phyloP scores from a whole-genome alignment of 2,329 filamentous ascomycete species.

The Helicocarpus griseus region DNA sequence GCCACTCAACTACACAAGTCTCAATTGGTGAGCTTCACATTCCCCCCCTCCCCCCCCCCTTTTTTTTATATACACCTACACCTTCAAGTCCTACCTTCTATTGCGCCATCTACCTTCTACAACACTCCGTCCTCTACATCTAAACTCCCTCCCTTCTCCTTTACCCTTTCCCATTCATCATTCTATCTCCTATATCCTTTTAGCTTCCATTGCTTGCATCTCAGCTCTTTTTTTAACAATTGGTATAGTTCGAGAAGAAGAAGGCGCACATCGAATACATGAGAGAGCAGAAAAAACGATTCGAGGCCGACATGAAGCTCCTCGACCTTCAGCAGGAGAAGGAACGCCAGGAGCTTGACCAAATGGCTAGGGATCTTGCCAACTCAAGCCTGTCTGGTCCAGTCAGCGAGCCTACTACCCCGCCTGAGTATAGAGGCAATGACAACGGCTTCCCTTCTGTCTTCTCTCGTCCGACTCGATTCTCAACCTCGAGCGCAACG shows the following conservation, averaged over 20 bases:
- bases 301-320: constrained; percentile 86
- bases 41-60: not conserved
- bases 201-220: not conserved
- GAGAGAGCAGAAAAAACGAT: constrained; percentile 76
- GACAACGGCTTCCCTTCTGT: constrained; percentile 67
- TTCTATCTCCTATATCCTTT: too few relatives aligned
- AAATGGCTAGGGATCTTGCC: constrained; percentile 71
- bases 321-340: constrained; percentile 75
- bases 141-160: not conserved
- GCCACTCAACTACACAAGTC: constrained; percentile 18
- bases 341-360: constrained; percentile 73
- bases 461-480: constrained; percentile 75
- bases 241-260: constrained; percentile 76
- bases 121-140: constrained; percentile 1
- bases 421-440: constrained; percentile 77
- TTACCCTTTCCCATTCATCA: not conserved
- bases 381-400: constrained; percentile 54
- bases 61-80: not conserved
- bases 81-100: constrained; percentile 8
- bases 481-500: constrained; percentile 80
- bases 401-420: constrained; percentile 91
- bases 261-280: constrained; percentile 86
- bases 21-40: constrained; percentile 16
- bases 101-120: not conserved
- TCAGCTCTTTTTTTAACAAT: constrained; percentile 18